Evolutionary conservation across 108 stramenopile species (phyloP).

Genomic region (Conticribra guillardii): DNA sequence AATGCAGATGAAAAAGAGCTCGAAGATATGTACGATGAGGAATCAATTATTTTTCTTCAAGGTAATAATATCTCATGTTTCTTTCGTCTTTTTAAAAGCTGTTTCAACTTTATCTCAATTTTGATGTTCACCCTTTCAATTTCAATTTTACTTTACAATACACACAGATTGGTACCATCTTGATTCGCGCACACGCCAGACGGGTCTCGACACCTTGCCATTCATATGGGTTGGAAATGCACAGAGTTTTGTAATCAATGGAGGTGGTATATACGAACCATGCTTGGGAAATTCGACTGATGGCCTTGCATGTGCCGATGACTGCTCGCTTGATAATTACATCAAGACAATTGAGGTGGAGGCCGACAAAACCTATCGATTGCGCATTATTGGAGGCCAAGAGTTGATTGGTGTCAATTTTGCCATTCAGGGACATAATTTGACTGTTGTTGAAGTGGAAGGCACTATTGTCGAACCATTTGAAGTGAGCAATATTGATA

Average conservation of each 20-base stretch:
- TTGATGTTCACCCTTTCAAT: too few relatives aligned
- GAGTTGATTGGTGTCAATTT: slow-evolving; percentile 42
- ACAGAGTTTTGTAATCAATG: slow-evolving; percentile 48
- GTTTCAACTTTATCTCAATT: too few relatives aligned
- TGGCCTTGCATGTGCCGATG: slow-evolving; percentile 16
- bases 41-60: slow-evolving; percentile 41
- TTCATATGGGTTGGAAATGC: slow-evolving; percentile 58
- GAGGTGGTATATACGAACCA: slow-evolving; percentile 23
- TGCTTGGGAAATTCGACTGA: slow-evolving; percentile 22
- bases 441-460: slow-evolving; percentile 56
- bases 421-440: slow-evolving; percentile 42
- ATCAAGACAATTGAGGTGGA: slow-evolving; percentile 46
- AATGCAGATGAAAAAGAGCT: slow-evolving; percentile 31
- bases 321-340: slow-evolving; percentile 41
- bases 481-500: slow-evolving; percentile 33
- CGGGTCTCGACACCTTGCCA: slow-evolving; percentile 38
- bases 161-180: slow-evolving; percentile 51
- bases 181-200: slow-evolving; percentile 6
- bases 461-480: slow-evolving; percentile 49
- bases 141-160: too few relatives aligned
- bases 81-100: too few relatives aligned
- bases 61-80: too few relatives aligned
- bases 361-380: slow-evolving; percentile 46
- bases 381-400: slow-evolving; percentile 35
- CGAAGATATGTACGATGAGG: slow-evolving; percentile 35